Base-by-base conservation (phyloP, 768 basidiomycete species). In the Hypholoma fasciculare region DNA sequence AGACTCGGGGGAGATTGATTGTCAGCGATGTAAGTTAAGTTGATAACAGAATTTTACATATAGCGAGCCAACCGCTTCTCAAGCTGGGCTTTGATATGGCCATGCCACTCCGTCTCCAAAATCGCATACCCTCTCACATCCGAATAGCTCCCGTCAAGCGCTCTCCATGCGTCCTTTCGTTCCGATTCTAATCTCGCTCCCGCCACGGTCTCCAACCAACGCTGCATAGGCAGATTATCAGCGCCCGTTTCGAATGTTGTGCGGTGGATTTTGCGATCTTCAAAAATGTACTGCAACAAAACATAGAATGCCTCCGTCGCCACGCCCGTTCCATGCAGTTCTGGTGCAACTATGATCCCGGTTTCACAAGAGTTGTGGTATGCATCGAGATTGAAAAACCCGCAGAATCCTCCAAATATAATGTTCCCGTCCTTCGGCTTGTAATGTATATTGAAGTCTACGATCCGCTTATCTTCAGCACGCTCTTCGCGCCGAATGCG, bases 241-340 rank as follows among this genome's bases (percentile, higher is more conserved):
- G 66, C 65, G 8, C 66, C 68, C 1, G 80, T 81, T 51, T 77
- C 73, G 55, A 81, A 78, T 8, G 71, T 70, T 13, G 73, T 72
- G 12, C 80, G 69, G 59, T 80, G 79, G 14, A 81, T 61, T 9
- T 71, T 71, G 34, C 67, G 66, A 47, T 76, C 72, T 56, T 80
- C 80, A 57, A 82, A 81, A 0, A 72, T 69, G 56, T 75, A 75
- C 57, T 64, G 63, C 43, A 82, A 61, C 16, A 79, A 30, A 11
- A 69, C 66, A 58, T 81, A 78, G 26, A 82, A 65, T 11, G 76
- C 69, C 49, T 81, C 81, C 12, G 80, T 81, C 37, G 74, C 79
- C 48, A 78, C 58, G 1, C 76, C 75, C 34, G 68, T 65, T 30
- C 76, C 70, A 34, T 77, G 74, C 7, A 69, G 57, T 19, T 74